Evolutionary conservation across 805 yeast genomes (phyloP), one percentile per base, ranked within the genome.

Genomic region (Dipodascus albidus): DNA sequence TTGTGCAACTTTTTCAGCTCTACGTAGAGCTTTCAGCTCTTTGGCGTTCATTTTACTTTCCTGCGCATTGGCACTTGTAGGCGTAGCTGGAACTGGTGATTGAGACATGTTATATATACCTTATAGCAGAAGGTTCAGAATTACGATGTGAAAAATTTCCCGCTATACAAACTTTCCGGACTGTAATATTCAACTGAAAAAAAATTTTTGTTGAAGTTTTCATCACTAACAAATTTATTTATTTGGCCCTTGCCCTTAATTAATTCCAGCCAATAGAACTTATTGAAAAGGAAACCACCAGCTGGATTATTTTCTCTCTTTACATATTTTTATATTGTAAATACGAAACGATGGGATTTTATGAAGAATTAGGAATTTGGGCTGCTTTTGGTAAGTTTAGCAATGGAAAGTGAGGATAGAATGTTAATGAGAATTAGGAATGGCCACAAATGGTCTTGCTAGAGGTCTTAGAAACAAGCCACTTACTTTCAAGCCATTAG

Each of bases 1-100:
- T 66, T 87, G 87, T 42, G 93, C 95, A 14, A 93, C 93, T 70
- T 91, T 90, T 63, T 89, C 96, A 61, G 80, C 80, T 73, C 89
- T 90, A 66, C 88, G 87, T 66, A 82, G 72, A 61, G 87, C 96
- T 67, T 90, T 90, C 57, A 87, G 74, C 67, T 90, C 95, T 62
- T 88, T 89, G 59, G 87, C 87, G 8, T 86, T 69, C 48, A 83
- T 66, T 53, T 70, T 55, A 48, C 47, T 27, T 21, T 23, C 35
- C 8, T 21, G n/a, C 15, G 53, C 6, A 14, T 47, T 38, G 20
- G 22, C 33, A 6, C 3, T 35, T 19, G 53, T 44, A 8, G 51
- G 3, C 3, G 49, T 19, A 21, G 51, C 51, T 20, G 51, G 27
- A 38, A 47, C 17, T n/a, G n/a, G n/a, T n/a, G n/a, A n/a, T 17